Percentiles rank a stretch among this genome's conserved stretches.
Conservation (phyloP, 2,329 filamentous ascomycete species). For the Beauveria pseudobassiana region DNA sequence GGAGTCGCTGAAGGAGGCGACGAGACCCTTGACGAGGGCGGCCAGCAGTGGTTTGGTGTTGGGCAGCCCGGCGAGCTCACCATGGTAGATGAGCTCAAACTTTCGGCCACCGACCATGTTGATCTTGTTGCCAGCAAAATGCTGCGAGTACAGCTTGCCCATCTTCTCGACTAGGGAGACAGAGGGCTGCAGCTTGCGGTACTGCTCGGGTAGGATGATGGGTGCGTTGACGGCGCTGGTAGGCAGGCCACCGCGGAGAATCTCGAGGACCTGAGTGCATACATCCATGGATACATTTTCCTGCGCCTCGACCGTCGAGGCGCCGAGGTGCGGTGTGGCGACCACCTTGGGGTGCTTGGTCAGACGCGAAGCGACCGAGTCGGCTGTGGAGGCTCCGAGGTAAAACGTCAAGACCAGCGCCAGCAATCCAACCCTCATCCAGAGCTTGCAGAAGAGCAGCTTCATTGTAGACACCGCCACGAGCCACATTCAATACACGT, state of each 20-base stretch:
- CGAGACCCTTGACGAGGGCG: slow-evolving; percentile 69
- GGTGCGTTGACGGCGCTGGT: slow-evolving; percentile 75
- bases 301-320: slow-evolving; percentile 74
- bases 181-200: slow-evolving; percentile 68
- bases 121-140: slow-evolving; percentile 44
- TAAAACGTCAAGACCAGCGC: slow-evolving; percentile 74
- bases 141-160: slow-evolving; percentile 71
- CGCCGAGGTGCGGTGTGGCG: slow-evolving; percentile 72
- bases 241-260: slow-evolving; percentile 64
- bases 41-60: slow-evolving; percentile 76
- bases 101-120: slow-evolving; percentile 51
- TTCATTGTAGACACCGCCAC: slow-evolving; percentile 76
- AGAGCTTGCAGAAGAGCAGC: slow-evolving; percentile 62
- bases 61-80: slow-evolving; percentile 60
- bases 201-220: slow-evolving; percentile 74
- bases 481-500: slow-evolving; percentile 69
- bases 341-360: slow-evolving; percentile 65
- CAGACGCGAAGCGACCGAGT: slow-evolving; percentile 53
- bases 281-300: slow-evolving; percentile 80
- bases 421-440: slow-evolving; percentile 63
- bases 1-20: slow-evolving; percentile 58
- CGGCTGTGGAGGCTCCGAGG: slow-evolving; percentile 54
- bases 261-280: slow-evolving; percentile 69
- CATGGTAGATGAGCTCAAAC: slow-evolving; percentile 73
- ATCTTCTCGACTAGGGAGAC: slow-evolving; percentile 72